These are phyloP conservation scores for Simplicillium sp. DNA, from an alignment of 2,329 filamentous ascomycete species.

Conservation along the genomic window DNA sequence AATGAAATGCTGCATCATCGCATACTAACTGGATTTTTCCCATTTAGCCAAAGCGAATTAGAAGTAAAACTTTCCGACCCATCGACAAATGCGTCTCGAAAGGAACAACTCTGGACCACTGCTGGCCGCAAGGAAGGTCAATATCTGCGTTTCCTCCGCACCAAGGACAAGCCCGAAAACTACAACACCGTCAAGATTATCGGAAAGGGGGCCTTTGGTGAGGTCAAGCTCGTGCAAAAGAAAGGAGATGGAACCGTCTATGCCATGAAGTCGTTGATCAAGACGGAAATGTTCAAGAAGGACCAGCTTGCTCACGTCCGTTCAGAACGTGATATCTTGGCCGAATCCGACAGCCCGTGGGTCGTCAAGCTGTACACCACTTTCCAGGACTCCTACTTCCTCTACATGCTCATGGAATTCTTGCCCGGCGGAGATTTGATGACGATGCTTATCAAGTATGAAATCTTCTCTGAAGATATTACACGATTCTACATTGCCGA, in stretches of 20 bases:
- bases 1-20: background rate
- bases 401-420: conserved; percentile 99
- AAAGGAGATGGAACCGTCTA: conserved; percentile 96
- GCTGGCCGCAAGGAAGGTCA: conserved; percentile 83
- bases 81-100: conserved; percentile 62
- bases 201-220: conserved; percentile 96
- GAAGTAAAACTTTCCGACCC: conserved; percentile 77
- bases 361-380: conserved; percentile 97
- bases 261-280: conserved; percentile 95
- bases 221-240: conserved; percentile 95
- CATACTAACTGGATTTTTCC: background rate
- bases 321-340: conserved; percentile 92
- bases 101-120: conserved; percentile 76
- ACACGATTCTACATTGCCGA: conserved; percentile 99
- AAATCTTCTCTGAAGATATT: conserved; percentile 98
- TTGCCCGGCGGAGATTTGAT: conserved; percentile 95
- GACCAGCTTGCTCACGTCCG: conserved; percentile 96
- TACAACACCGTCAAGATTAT: conserved; percentile 97
- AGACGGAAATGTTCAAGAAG: conserved; percentile 99
- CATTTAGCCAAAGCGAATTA: conserved; percentile 73
- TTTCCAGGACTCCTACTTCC: conserved; percentile 91
- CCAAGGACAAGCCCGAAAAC: conserved; percentile 87
- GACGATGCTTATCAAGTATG: conserved; percentile 99
- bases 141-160: conserved; percentile 88
- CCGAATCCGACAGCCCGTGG: conserved; percentile 99